phyloP scores from a whole-genome alignment of 139 green algal genomes.

The Microglena sp. region DNA sequence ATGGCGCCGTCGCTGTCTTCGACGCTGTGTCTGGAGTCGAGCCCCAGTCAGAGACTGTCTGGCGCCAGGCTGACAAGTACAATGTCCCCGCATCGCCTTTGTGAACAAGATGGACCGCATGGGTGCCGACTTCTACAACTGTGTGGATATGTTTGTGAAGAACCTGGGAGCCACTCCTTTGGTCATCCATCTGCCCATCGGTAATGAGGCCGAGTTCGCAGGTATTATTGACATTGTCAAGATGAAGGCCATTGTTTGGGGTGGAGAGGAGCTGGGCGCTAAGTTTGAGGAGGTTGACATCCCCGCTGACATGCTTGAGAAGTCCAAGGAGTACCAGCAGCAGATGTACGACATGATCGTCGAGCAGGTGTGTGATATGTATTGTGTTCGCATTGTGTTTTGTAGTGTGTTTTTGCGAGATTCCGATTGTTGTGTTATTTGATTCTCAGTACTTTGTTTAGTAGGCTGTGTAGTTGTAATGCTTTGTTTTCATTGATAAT shows the following conservation, averaged over 20 bases:
- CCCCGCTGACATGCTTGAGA: constrained; percentile 73
- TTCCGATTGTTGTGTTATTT: too few relatives aligned
- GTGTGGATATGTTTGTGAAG: constrained; percentile 75
- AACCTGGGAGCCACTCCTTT: constrained; percentile 71
- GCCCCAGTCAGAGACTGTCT: constrained; percentile 96
- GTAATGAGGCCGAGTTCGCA: constrained; percentile 83
- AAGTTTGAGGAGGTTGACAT: constrained; percentile 81
- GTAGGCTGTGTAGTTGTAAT: too few relatives aligned
- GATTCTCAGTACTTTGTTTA: too few relatives aligned
- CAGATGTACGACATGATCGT: constrained; percentile 84
- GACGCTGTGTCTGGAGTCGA: constrained; percentile 95
- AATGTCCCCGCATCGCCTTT: constrained; percentile 91
- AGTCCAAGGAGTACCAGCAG: constrained; percentile 77
- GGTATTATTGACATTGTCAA: constrained; percentile 93
- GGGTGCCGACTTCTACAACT: constrained; percentile 94
- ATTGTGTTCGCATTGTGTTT: constrained; percentile 6
- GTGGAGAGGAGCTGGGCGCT: constrained; percentile 85
- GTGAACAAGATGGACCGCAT: constrained; percentile 99
- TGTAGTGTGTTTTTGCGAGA: neutral
- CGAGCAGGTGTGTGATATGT: too few relatives aligned
- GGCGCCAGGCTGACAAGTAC: constrained; percentile 99
- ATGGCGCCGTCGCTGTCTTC: constrained; percentile 93
- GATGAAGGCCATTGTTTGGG: constrained; percentile 76
- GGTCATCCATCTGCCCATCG: constrained; percentile 84
- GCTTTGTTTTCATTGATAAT: too few relatives aligned